Conservation (phyloP, 495 filamentous ascomycete genomes). For the Haplographium delicatum region DNA sequence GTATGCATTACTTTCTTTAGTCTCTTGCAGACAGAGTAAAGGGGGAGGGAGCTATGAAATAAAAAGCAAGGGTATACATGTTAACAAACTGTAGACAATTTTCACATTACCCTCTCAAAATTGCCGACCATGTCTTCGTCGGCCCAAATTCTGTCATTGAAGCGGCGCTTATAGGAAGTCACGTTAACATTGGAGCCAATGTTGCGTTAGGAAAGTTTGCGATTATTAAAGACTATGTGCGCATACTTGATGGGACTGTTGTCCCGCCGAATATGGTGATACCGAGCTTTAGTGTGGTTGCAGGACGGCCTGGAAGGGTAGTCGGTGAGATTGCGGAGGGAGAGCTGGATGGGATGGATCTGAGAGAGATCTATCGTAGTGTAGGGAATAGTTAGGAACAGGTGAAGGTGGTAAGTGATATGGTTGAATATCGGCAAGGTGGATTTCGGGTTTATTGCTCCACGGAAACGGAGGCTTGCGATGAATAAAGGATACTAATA, state of each 20-base stretch:
- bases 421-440: too few species aligned
- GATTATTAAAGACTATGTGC: conserved; percentile 86
- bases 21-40: not conserved
- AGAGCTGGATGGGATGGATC: conserved; percentile 53
- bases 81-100: conserved; percentile 45
- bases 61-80: not conserved
- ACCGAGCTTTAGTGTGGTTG: conserved; percentile 81
- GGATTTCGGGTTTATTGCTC: too few species aligned
- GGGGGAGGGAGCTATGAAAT: too few species aligned
- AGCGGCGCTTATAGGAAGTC: conserved; percentile 70
- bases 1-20: conserved; percentile 27
- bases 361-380: conserved; percentile 48
- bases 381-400: conserved; percentile 41
- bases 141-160: conserved; percentile 68
- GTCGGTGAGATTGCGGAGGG: conserved; percentile 85
- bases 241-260: conserved; percentile 75
- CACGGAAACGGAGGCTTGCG: too few species aligned
- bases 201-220: conserved; percentile 75
- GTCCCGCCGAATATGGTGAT: conserved; percentile 87
- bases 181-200: conserved; percentile 74
- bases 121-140: conserved; percentile 89
- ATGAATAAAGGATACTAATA: too few species aligned
- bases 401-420: too few species aligned
- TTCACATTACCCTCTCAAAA: conserved; percentile 79
- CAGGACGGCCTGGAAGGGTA: conserved; percentile 72